Conservation (phyloP, 2,329 filamentous ascomycete species). For the Sclerotinia trifoliorum region DNA sequence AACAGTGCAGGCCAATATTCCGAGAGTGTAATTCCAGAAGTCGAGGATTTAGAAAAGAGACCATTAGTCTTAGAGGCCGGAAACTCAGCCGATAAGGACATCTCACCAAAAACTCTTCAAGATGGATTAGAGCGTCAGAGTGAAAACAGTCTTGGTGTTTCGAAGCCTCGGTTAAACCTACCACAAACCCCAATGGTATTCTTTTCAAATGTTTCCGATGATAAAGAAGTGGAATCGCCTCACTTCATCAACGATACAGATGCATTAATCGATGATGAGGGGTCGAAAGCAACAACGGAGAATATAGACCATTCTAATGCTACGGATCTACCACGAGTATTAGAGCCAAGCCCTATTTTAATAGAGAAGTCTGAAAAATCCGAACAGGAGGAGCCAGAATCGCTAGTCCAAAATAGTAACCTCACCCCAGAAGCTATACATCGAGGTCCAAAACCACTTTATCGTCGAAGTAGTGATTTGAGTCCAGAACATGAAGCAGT, state of each 20-base stretch:
- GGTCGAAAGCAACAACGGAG: constrained; percentile 5
- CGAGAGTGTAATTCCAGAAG: not conserved
- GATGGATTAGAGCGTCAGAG: not conserved
- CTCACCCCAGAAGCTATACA: not conserved
- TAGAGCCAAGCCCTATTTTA: constrained; percentile 1
- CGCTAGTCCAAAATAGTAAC: not conserved
- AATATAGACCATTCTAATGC: constrained; percentile 17
- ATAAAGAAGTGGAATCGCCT: constrained; percentile 21
- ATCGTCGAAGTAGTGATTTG: constrained; percentile 7
- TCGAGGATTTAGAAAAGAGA: not conserved
- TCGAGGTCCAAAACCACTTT: constrained; percentile 2
- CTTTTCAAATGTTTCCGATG: not conserved
- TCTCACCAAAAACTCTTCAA: not conserved
- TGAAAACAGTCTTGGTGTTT: not conserved
- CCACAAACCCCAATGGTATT: constrained; percentile 10
- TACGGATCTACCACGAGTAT: not conserved
- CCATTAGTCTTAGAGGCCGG: not conserved
- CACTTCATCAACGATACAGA: constrained; percentile 24
- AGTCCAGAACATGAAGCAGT: constrained; percentile 22
- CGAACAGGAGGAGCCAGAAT: not conserved
- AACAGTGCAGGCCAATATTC: not conserved
- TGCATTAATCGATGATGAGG: constrained; percentile 19
- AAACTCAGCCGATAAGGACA: not conserved
- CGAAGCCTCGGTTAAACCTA: not conserved
- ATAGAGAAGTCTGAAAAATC: not conserved